phyloP scores from a whole-genome alignment of 176 grass and related monocot genomes.

The Hsuehochloa calcarea region DNA sequence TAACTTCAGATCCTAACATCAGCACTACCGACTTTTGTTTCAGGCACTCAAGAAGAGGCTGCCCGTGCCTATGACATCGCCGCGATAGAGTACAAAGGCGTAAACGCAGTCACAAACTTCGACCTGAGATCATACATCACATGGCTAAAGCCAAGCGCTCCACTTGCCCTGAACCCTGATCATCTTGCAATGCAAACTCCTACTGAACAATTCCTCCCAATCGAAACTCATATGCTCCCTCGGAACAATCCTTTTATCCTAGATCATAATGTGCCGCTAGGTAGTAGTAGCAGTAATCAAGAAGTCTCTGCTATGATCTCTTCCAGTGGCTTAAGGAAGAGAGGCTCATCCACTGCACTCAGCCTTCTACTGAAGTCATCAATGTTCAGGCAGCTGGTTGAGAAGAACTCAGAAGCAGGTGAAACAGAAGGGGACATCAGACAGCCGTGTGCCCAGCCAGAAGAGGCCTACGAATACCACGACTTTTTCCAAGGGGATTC shows the following conservation, averaged over 20 bases:
- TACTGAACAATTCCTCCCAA: not conserved
- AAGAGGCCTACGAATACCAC: constrained; percentile 36
- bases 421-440: not conserved
- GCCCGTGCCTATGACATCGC: constrained; percentile 66
- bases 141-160: constrained; percentile 51
- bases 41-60: constrained; percentile 73
- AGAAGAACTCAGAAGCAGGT: constrained; percentile 48
- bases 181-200: constrained; percentile 17
- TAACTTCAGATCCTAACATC: not conserved
- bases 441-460: not conserved
- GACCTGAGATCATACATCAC: constrained; percentile 70
- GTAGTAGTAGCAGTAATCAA: not conserved
- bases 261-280: constrained; percentile 11
- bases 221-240: constrained; percentile 17
- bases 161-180: constrained; percentile 2
- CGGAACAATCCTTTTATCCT: constrained; percentile 24
- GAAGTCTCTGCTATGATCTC: not conserved
- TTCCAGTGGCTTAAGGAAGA: constrained; percentile 21
- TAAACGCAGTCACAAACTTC: constrained; percentile 76
- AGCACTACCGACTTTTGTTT: not conserved
- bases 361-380: constrained; percentile 68
- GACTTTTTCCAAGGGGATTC: constrained; percentile 36
- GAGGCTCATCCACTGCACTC: constrained; percentile 48
- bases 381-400: constrained; percentile 66
- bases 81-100: constrained; percentile 71